These are phyloP conservation scores for Aureobasidium sp. DNA, from an alignment of 2,329 filamentous ascomycete genomes.

Conservation along the genomic window DNA sequence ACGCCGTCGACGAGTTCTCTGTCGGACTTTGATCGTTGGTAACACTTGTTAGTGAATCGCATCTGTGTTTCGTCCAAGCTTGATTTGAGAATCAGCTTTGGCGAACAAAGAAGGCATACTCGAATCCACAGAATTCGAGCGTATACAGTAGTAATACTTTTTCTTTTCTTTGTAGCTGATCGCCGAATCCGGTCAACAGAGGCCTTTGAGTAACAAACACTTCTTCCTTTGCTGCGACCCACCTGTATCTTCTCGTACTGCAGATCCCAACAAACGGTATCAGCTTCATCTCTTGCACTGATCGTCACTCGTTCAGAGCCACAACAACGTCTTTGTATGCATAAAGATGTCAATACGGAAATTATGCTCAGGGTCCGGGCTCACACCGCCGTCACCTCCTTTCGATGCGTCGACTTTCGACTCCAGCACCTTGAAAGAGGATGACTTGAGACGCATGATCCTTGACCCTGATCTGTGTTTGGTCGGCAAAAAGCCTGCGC, in stretches of 20 bases:
- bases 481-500: not conserved
- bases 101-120: not conserved
- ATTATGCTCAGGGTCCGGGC: not conserved
- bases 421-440: not conserved
- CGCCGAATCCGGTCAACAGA: conserved; percentile 1
- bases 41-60: not conserved
- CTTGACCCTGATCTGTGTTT: not conserved
- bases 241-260: not conserved
- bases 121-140: not conserved
- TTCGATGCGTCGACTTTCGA: not conserved
- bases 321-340: not conserved
- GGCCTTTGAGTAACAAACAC: not conserved
- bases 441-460: not conserved
- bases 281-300: too few species aligned
- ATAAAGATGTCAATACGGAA: not conserved
- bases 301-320: not conserved
- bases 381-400: not conserved
- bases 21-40: not conserved
- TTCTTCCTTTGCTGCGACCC: too few species aligned
- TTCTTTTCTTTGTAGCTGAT: not conserved
- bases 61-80: not conserved
- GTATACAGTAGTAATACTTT: not conserved
- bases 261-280: too few species aligned
- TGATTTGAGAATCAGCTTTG: not conserved
- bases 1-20: not conserved